phyloP scores from a whole-genome alignment of 129 eudicot species.

The Arctium lappa region DNA sequence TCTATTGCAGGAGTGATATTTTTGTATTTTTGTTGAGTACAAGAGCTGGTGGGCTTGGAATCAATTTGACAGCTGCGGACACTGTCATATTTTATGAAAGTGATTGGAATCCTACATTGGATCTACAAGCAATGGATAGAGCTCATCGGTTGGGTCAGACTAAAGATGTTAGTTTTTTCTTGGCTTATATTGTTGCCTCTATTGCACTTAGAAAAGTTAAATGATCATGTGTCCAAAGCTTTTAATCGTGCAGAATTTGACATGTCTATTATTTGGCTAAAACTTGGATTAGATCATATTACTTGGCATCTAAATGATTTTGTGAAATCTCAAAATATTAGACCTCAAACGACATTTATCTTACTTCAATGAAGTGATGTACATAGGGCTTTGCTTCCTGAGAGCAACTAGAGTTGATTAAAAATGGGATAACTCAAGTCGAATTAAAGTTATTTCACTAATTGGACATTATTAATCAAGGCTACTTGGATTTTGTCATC shows the following conservation, averaged over 20 bases:
- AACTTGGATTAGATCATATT: neutral
- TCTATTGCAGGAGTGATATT: slow-evolving; percentile 59
- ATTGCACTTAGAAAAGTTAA: neutral
- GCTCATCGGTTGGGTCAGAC: slow-evolving; percentile 98
- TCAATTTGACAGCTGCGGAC: slow-evolving; percentile 92
- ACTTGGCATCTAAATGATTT: neutral
- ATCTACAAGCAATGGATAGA: slow-evolving; percentile 97
- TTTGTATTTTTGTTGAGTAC: slow-evolving; percentile 86
- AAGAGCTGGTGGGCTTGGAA: slow-evolving; percentile 96
- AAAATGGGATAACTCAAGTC: neutral
- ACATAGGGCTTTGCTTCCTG: neutral
- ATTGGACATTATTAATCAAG: too few relatives aligned
- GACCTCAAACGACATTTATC: neutral
- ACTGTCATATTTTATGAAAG: slow-evolving; percentile 94
- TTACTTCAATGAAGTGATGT: neutral
- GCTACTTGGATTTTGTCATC: too few relatives aligned
- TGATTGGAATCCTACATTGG: slow-evolving; percentile 97
- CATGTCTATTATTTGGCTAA: neutral
- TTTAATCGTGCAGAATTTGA: neutral
- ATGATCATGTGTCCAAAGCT: neutral
- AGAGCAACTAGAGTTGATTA: neutral
- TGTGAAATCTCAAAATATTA: too few relatives aligned
- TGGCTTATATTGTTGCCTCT: neutral
- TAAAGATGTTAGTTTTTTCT: slow-evolving; percentile 64
- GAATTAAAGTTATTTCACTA: too few relatives aligned